Conservation (phyloP, 352 stramenopile species). For the Thalassiosira livingstoniorum region DNA sequence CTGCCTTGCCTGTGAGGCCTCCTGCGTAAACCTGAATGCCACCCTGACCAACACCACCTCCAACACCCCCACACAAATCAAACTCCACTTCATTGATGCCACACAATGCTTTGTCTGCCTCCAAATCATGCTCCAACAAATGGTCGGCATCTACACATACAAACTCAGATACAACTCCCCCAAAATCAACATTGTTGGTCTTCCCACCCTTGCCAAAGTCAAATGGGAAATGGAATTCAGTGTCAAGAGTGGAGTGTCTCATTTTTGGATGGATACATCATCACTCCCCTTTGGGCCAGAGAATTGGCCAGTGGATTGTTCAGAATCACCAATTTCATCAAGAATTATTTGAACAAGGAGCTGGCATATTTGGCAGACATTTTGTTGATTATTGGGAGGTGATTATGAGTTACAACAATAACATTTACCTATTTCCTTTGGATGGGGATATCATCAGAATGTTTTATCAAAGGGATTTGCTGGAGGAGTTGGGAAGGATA, state of each 20-base stretch:
- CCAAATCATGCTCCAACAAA: constrained; percentile 16
- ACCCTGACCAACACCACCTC: too few relatives aligned
- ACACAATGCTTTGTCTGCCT: constrained; percentile 1
- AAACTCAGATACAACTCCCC: background rate
- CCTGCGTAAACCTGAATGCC: too few relatives aligned
- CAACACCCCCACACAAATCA: too few relatives aligned
- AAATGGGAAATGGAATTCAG: constrained; percentile 5
- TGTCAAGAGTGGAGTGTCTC: background rate
- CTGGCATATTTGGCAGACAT: constrained; percentile 22
- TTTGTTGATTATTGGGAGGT: constrained; percentile 28
- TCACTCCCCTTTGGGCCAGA: constrained; percentile 45
- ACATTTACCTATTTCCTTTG: constrained; percentile 37
- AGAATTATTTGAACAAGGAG: constrained; percentile 19
- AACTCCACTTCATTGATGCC: constrained; percentile 8
- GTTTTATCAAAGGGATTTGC: constrained; percentile 64
- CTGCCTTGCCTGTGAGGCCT: too few relatives aligned
- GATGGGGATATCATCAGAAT: constrained; percentile 57
- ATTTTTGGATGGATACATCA: constrained; percentile 54
- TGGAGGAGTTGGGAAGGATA: constrained; percentile 46
- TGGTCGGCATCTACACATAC: constrained; percentile 12
- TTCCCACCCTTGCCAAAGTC: background rate
- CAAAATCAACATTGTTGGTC: constrained; percentile 6
- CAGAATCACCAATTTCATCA: constrained; percentile 46
- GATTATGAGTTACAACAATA: constrained; percentile 39
- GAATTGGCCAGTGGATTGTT: constrained; percentile 28